These are phyloP conservation scores for Pestalotiopsis sp. DNA, from an alignment of 2,329 filamentous ascomycete genomes.

Conservation along the genomic window DNA sequence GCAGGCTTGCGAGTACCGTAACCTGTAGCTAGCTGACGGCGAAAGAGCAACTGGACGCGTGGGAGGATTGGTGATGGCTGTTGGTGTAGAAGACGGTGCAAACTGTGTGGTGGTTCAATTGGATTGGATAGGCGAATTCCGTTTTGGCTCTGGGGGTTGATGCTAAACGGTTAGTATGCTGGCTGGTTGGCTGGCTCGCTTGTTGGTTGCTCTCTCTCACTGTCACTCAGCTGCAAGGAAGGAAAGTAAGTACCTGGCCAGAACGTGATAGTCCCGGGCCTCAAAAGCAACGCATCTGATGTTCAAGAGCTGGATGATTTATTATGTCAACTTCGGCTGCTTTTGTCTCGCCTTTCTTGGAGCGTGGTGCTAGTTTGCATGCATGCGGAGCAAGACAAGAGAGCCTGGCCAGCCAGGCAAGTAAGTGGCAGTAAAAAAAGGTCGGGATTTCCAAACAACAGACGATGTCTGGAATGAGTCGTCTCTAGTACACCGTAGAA, in stretches of 20 bases:
- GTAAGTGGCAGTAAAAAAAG: neutral
- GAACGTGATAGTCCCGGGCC: neutral
- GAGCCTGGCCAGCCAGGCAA: neutral
- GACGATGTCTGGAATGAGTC: neutral
- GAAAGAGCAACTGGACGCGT: neutral
- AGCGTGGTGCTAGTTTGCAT: neutral
- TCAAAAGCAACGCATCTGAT: neutral
- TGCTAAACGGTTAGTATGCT: neutral
- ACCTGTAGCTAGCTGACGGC: neutral
- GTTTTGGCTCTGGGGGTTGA: neutral
- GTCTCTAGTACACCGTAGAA: neutral
- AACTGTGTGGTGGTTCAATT: neutral
- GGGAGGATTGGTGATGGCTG: too few relatives aligned
- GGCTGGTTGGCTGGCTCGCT: neutral
- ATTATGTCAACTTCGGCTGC: neutral
- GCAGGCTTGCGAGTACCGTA: too few relatives aligned
- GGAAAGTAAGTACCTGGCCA: neutral
- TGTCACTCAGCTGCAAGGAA: neutral
- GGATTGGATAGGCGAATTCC: neutral
- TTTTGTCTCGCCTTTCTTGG: neutral
- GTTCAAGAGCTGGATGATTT: neutral
- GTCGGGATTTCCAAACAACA: neutral
- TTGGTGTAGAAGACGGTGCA: too few relatives aligned
- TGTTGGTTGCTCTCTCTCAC: too few relatives aligned
- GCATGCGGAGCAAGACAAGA: neutral